Evolutionary conservation across 495 filamentous ascomycete species (phyloP).

Genomic region (Xylaria castorea): DNA sequence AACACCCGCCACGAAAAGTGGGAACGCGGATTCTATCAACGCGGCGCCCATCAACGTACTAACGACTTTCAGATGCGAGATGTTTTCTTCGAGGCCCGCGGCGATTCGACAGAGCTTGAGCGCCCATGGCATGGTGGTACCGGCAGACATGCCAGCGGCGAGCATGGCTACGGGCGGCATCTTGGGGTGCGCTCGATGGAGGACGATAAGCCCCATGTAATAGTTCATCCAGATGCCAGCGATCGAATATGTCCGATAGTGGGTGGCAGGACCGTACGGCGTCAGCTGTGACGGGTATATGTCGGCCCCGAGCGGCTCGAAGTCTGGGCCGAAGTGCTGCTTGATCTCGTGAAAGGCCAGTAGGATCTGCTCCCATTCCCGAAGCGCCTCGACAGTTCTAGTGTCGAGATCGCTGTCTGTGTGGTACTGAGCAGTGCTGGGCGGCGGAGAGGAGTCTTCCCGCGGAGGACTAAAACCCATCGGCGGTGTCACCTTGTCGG

Average conservation of each 20-base stretch:
- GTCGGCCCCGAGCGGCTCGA: slow-evolving; percentile 78
- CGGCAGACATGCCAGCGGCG: slow-evolving; percentile 74
- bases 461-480: slow-evolving; percentile 60
- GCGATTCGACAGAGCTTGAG: slow-evolving; percentile 80
- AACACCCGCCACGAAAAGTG: slow-evolving; percentile 85
- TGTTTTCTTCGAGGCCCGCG: slow-evolving; percentile 76
- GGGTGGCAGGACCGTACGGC: slow-evolving; percentile 83
- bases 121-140: slow-evolving; percentile 70
- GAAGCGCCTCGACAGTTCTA: slow-evolving; percentile 71
- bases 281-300: slow-evolving; percentile 61
- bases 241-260: slow-evolving; percentile 86
- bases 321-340: slow-evolving; percentile 73
- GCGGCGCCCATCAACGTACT: slow-evolving; percentile 83
- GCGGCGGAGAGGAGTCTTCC: slow-evolving; percentile 41
- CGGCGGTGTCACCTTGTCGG: slow-evolving; percentile 58
- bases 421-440: slow-evolving; percentile 43
- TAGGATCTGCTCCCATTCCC: slow-evolving; percentile 80
- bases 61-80: slow-evolving; percentile 62
- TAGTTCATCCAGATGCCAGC: slow-evolving; percentile 84
- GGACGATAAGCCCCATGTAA: slow-evolving; percentile 79
- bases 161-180: slow-evolving; percentile 94
- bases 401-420: slow-evolving; percentile 62
- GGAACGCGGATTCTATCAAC: slow-evolving; percentile 78
- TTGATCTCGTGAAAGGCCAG: slow-evolving; percentile 71
- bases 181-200: slow-evolving; percentile 77